Base-by-base conservation (phyloP, 2,329 filamentous ascomycete genomes). In the Fusarium metavorans region DNA sequence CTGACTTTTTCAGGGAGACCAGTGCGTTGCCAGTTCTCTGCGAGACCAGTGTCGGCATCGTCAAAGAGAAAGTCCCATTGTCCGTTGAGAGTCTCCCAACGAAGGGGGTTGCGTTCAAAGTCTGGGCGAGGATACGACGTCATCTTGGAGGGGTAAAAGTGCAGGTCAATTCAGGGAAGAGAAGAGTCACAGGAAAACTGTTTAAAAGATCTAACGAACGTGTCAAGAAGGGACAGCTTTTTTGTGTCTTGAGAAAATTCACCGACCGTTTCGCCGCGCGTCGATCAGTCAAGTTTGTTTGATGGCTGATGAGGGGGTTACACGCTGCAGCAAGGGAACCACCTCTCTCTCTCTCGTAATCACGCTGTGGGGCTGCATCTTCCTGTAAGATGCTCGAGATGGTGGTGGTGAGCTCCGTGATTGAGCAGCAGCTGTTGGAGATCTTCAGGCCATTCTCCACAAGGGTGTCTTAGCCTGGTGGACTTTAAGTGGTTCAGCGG, bases 1-100 rank as follows among this genome's bases (percentile, higher is more conserved):
- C 80, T 74, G 37, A 85, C 82, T 58, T 84, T 81, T 11, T 81
- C 76, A 2, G 89, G 89, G 3, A 92, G 81, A 16, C 88, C 86
- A 2, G 80, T 80, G 6, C 85, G 80, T 7, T 91, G 87, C 91
- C 91, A 93, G 48, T 81, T 77, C 30, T 86, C 79, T 5, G 77
- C 67, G 2, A 90, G 82, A 0, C 92, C 91, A 52, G 85, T 79
- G 76, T 93, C 90, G 59, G 87, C 83, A 76, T 93, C 91, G 79
- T 93, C 92, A 69, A 92, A 93, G 56, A 90, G 80, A 76, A 93
- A 91, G 66, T 87, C 84, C 91, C 92, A 93, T 7, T 85, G 82
- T 1, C 91, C 91, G 73, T 93, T 89, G 56, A 93, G 87, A 2
- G 88, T 88, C 45, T 83, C 80, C 91, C 91, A 93, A 54, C 83